Evolutionary conservation across 306 rosid genomes (phyloP), one percentile per base, ranked within the genome.

Genomic region (Hippophae tibetana): DNA sequence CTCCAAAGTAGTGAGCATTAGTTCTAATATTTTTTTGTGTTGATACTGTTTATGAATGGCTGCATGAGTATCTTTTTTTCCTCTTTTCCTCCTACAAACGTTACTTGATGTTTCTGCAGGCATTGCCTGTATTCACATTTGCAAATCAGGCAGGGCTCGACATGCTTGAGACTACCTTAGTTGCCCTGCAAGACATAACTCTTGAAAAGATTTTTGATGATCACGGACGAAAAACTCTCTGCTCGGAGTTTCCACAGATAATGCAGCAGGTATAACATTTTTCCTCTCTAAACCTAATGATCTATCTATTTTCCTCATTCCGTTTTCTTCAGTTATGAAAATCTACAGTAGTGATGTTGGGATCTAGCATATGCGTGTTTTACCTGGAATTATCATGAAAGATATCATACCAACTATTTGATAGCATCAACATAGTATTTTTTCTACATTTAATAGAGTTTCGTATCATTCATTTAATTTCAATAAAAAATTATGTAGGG

Each of bases 71-170:
- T 11, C 8, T 5, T 23, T 0, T 10, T 8, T 7, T 5, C 14
- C n/a, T 23, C 1, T 10, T 8, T 7, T 5, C 14, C n/a, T 12
- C 14, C 53, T 5, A 13, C 0, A 14, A 13, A 45, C 60, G 50
- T 54, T 38, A 43, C 47, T 9, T 46, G 27, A 55, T 45, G 52
- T 68, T 72, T 31, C 12, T 78, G 76, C 86, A 90, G 97, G 94
- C 95, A 44, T 47, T 74, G 80, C 98, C 98, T 43, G 96, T 87
- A 60, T 90, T 87, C 77, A 85, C 98, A 56, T 90, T 90, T 18
- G 89, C 96, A 14, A 90, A 90, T 78, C 98, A 90, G 79, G 95
- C 96, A 7, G 98, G 98, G 72, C 95, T 90, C 23, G 98, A 90
- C 84, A 90, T 90, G 98, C 95, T 90, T 13, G 98, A 90, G 78